Evolutionary conservation across 2,329 filamentous ascomycete species (phyloP), one percentile per base, ranked within the genome.

Genomic region (Pseudocercospora cruenta): DNA sequence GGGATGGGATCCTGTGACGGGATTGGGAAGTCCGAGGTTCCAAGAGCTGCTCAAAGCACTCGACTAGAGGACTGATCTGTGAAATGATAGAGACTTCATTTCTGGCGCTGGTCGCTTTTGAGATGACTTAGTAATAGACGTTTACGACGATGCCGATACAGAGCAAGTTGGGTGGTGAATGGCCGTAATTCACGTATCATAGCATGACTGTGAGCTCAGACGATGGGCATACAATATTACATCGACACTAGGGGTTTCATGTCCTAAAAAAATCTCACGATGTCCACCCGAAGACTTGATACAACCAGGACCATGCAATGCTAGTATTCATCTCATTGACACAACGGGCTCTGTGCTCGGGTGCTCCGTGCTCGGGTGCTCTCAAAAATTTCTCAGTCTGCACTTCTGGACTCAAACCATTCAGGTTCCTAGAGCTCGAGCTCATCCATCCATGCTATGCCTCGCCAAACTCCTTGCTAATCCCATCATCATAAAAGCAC

Each of bases 1-100:
- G 7, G 70, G 68, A 7, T 71, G 70, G 70, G 70, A 71, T 66
- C 63, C 68, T 21, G 70, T 68, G 19, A 71, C 69, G 12, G 70
- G 70, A 1, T 36, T 71, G 45, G 70, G 70, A 16, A 67, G 62
- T 65, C 70, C 70, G 10, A 49, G 45, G 19, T 70, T 69, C 14
- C 10, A 36, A 22, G 60, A 64, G 16, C 43, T 71, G 53, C 28
- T 67, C 8, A 58, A 39, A 19, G 66, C 61, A n/a, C 33, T 71
- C 58, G 67, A 70, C 1, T 2, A 31, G 6, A n/a, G 16, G 16
- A 10, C 51, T n/a, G 16, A 26, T 55, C 3, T 55, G 12, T 36
- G 10, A 10, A 36, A 16, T 36, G 33, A 36, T 36, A 16, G 31
- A 33, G 31, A 33, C 10, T 33, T 14, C 31, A 5, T 31, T 31